Evolutionary conservation across 805 yeast species (phyloP).

Genomic region (Diddensiella transvaalensis): DNA sequence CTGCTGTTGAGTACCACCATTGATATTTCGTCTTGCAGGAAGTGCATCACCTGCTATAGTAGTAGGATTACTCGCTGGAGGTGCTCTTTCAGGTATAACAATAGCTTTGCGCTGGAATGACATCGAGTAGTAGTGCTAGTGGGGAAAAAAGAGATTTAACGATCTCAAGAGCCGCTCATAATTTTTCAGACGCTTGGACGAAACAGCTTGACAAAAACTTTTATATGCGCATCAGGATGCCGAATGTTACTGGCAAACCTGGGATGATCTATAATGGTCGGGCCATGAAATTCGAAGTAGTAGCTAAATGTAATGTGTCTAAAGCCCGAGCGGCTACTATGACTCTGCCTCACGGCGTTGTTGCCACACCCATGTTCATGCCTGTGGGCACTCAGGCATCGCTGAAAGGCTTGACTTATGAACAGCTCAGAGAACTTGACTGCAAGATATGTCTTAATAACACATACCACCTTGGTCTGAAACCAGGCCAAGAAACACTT

Average conservation of each 20-base stretch:
- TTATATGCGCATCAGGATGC: background rate
- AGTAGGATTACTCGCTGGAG: conserved; percentile 2
- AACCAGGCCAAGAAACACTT: conserved; percentile 41
- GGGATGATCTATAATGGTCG: conserved; percentile 1
- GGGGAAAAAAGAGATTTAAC: background rate
- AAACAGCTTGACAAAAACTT: background rate
- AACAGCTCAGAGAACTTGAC: conserved; percentile 38
- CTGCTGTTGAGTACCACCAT: background rate
- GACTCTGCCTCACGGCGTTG: conserved; percentile 42
- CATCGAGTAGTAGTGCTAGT: conserved; percentile 12
- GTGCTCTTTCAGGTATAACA: conserved; percentile 13
- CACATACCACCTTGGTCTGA: conserved; percentile 43
- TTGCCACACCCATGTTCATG: conserved; percentile 45
- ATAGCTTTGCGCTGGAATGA: conserved; percentile 23
- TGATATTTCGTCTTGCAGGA: background rate
- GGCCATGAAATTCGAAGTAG: conserved; percentile 38
- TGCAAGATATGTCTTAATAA: conserved; percentile 43
- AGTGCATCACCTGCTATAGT: conserved; percentile 3
- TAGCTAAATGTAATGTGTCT: conserved; percentile 41
- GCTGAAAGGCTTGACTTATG: conserved; percentile 42
- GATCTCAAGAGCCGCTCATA: background rate
- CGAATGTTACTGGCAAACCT: conserved; percentile 2
- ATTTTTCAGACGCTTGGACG: background rate
- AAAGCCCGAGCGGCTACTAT: conserved; percentile 43
- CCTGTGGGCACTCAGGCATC: conserved; percentile 48